phyloP scores from a whole-genome alignment of 176 grass and related monocot species.

The Cenchrus fungigraminus region DNA sequence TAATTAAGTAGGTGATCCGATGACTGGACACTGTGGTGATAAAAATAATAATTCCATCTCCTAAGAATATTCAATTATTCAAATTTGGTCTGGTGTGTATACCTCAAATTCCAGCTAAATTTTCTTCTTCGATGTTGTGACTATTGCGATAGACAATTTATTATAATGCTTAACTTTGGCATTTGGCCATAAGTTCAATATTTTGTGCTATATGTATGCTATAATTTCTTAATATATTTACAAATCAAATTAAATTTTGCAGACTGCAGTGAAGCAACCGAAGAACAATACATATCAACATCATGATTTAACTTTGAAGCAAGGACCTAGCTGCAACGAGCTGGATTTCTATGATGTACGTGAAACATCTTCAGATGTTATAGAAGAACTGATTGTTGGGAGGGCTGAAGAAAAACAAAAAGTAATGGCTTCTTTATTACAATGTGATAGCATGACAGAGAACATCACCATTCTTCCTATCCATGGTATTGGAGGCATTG shows the following conservation, averaged over 20 bases:
- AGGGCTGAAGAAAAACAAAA: not conserved
- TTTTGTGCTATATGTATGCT: not conserved
- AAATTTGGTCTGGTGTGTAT: too few relatives aligned
- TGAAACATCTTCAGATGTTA: conserved; percentile 22
- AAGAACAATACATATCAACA: not conserved
- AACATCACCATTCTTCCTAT: too few relatives aligned
- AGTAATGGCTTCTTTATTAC: not conserved
- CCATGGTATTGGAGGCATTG: too few relatives aligned
- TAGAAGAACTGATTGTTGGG: conserved; percentile 6
- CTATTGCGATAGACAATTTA: not conserved
- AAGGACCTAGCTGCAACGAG: not conserved
- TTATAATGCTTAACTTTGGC: not conserved
- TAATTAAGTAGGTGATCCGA: too few relatives aligned
- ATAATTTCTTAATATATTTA: not conserved
- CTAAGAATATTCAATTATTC: too few relatives aligned
- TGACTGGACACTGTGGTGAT: too few relatives aligned
- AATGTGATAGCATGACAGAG: too few relatives aligned
- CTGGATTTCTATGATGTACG: not conserved
- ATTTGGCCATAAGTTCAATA: too few relatives aligned
- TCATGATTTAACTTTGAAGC: not conserved
- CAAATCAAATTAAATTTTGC: not conserved
- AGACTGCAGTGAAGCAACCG: not conserved
- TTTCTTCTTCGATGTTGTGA: too few relatives aligned
- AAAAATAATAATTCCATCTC: too few relatives aligned
- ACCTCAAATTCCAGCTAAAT: too few relatives aligned